Conservation (phyloP, 1,139 yeast genomes). For the Geotrichum bryndzae region DNA sequence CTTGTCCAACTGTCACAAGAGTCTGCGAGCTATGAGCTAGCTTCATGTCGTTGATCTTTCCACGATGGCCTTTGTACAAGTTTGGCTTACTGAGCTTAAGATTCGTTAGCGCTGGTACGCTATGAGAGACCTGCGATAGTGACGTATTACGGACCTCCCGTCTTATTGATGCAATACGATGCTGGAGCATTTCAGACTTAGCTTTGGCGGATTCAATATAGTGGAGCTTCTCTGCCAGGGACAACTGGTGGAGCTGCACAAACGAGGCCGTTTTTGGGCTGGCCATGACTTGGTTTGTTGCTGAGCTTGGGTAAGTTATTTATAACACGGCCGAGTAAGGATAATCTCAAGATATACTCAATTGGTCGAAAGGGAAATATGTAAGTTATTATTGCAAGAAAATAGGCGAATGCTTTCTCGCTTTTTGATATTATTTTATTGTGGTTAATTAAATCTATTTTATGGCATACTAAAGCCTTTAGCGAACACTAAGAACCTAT, state of each 20-base stretch:
- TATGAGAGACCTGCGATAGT: not conserved
- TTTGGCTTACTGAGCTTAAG: conserved; percentile 17
- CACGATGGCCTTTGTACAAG: conserved; percentile 63
- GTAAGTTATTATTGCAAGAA: not conserved
- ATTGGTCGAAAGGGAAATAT: not conserved
- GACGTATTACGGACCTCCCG: conserved; percentile 24
- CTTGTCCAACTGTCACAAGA: conserved; percentile 74
- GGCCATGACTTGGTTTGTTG: conserved; percentile 7
- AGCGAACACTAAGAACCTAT: not conserved
- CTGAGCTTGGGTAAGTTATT: not conserved
- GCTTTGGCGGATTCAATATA: conserved; percentile 21
- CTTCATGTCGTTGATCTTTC: conserved; percentile 61
- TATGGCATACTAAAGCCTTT: not conserved
- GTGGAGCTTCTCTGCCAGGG: conserved; percentile 19
- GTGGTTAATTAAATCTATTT: not conserved
- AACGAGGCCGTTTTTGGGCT: conserved; percentile 20
- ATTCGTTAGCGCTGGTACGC: not conserved
- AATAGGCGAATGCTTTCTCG: not conserved
- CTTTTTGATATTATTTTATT: not conserved
- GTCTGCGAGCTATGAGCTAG: conserved; percentile 61
- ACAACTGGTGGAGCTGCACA: conserved; percentile 20
- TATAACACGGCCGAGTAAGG: not conserved
- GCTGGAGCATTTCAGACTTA: conserved; percentile 24
- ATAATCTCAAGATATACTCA: not conserved
- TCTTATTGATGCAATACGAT: conserved; percentile 21